Base-by-base conservation (phyloP, 257 asterid species). In the Marsdenia floribunda region DNA sequence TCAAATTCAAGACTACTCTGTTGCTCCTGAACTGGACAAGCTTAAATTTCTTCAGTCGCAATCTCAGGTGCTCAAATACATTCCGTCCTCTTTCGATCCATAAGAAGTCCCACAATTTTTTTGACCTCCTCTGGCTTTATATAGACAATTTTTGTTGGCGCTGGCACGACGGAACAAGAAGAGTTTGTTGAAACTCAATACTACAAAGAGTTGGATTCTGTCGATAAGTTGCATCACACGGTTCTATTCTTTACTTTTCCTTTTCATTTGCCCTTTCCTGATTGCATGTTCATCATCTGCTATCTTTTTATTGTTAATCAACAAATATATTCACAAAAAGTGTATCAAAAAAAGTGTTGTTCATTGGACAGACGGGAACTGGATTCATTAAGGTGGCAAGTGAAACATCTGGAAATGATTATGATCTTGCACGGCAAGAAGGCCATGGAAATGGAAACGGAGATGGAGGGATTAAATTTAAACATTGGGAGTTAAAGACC, bases 161-260 rank as follows among this genome's bases (percentile, higher is more conserved):
- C 64, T n/a, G 60, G 44, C 47, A n/a, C 44, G 2, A 60, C 35
- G 70, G 78, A 78, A 60, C 80, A 71, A 50, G 89, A 85, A n/a
- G 89, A 85, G 44, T 81, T 83, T 40, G 81, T 80, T 75, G 89
- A 83, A 70, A 85, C 89, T 3, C 72, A 73, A 50, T 85, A 85
- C 47, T 85, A 85, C 68, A 77, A 72, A 13, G 82, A 82, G 60
- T 73, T 85, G 84, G 78, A 76, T 73, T 83, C 87, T 58, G 59
- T 85, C 19, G 87, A 83, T 46, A 83, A 85, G 55, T 85, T 76
- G 49, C 89, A 85, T 58, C 87, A 83, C 76, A 79, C 84, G 73
- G 89, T 85, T 68, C 42, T 37, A 14, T 42, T 35, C 15, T 6
- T 10, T 14, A 18, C 18, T 64, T 49, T 14, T 2, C 7, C 33